phyloP scores from a whole-genome alignment of 352 stramenopile species.

The Blastocystis hominis region DNA sequence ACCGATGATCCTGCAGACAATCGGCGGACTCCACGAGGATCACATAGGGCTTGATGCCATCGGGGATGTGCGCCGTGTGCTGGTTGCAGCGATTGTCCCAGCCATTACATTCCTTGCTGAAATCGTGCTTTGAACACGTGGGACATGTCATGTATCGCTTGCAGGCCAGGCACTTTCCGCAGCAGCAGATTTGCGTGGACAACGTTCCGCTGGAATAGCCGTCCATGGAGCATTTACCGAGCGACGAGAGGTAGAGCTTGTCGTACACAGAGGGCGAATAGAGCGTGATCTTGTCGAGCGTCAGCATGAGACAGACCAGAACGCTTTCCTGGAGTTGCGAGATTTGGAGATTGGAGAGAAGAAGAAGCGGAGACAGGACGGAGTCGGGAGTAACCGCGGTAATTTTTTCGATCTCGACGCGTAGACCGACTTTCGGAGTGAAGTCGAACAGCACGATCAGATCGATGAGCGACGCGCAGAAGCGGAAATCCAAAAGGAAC shows the following conservation, averaged over 20 bases:
- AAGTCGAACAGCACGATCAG: slow-evolving; percentile 2
- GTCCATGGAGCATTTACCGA: not conserved
- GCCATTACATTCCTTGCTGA: slow-evolving; percentile 13
- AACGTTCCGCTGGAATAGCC: not conserved
- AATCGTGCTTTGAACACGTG: not conserved
- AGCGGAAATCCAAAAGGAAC: not conserved
- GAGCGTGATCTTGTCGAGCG: not conserved
- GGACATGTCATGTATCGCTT: not conserved
- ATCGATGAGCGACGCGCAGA: not conserved
- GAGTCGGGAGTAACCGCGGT: not conserved
- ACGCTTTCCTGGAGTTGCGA: not conserved
- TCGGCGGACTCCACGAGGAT: not conserved
- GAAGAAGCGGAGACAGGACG: not conserved
- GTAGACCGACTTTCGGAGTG: not conserved
- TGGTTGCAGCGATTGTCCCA: slow-evolving; percentile 49
- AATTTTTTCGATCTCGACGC: not conserved
- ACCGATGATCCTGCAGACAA: not conserved
- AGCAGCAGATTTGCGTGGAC: not conserved
- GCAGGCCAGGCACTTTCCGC: not conserved
- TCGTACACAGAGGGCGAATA: slow-evolving; percentile 4
- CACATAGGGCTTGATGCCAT: slow-evolving; percentile 1
- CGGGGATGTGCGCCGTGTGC: not conserved
- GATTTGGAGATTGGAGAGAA: not conserved
- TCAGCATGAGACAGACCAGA: not conserved
- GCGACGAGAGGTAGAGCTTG: not conserved